These are phyloP conservation scores for Sporothrix sp. DNA, from an alignment of 2,329 filamentous ascomycete species.

Conservation along the genomic window DNA sequence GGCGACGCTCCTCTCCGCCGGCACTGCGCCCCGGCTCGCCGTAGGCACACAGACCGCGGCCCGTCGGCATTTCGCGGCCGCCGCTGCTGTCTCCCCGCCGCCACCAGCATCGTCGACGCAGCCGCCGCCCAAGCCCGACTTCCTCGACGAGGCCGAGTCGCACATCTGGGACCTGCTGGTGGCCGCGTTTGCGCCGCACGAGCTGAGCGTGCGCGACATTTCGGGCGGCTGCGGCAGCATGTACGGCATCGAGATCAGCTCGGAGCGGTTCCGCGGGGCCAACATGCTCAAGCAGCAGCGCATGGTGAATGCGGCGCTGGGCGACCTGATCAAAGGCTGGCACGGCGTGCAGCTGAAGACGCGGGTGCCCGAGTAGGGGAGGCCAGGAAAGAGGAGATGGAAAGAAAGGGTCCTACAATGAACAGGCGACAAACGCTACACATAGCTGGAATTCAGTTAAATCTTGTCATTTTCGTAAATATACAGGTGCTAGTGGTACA, in stretches of 20 bases:
- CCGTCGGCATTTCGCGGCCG: background rate
- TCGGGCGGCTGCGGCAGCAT: constrained; percentile 79
- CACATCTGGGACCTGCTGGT: constrained; percentile 47
- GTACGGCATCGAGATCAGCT: constrained; percentile 74
- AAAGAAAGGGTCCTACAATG: too few species aligned
- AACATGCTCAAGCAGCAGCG: constrained; percentile 73
- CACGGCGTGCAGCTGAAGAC: constrained; percentile 76
- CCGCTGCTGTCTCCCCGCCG: background rate
- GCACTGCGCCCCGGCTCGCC: too few species aligned
- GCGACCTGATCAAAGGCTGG: constrained; percentile 69
- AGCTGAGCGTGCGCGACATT: constrained; percentile 63
- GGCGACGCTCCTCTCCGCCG: too few species aligned
- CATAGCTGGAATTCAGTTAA: too few species aligned
- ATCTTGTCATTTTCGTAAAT: background rate
- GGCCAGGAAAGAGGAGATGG: background rate
- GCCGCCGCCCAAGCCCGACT: constrained; percentile 36
- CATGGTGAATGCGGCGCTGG: constrained; percentile 65
- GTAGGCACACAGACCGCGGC: background rate
- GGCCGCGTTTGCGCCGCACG: constrained; percentile 39
- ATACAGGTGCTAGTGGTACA: background rate
- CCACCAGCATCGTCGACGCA: background rate
- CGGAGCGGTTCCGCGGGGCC: constrained; percentile 58
- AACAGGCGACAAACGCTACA: too few species aligned
- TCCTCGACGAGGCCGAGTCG: constrained; percentile 46
- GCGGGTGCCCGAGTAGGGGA: constrained; percentile 33